Conservation (phyloP, 1,284 basidiomycete species). For the Irpex sp. region DNA sequence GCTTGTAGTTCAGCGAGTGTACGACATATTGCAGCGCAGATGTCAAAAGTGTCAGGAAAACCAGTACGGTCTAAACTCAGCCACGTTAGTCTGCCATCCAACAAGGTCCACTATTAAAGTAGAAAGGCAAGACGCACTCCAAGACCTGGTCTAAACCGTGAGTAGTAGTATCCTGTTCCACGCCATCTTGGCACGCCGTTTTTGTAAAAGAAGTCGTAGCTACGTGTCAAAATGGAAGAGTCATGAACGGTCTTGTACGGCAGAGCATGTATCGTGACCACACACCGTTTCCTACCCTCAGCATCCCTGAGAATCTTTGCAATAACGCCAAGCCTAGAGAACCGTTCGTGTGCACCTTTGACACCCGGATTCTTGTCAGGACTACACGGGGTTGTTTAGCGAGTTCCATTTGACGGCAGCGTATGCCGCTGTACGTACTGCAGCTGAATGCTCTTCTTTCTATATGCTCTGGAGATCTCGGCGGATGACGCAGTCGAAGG, state of each 20-base stretch:
- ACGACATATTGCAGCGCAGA: constrained; percentile 77
- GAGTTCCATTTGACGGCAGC: not conserved
- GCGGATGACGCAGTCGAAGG: constrained; percentile 59
- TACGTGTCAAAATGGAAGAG: constrained; percentile 21
- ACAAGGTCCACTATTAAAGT: not conserved
- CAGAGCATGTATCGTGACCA: constrained; percentile 12
- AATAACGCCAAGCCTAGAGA: constrained; percentile 83
- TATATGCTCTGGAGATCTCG: constrained; percentile 84
- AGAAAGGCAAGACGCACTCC: constrained; percentile 40
- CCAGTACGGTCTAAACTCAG: constrained; percentile 53
- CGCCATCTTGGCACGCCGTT: constrained; percentile 89
- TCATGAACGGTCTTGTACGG: not conserved
- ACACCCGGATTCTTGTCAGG: constrained; percentile 90
- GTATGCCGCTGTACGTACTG: constrained; percentile 53
- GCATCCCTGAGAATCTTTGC: constrained; percentile 72
- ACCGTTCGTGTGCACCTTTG: constrained; percentile 78
- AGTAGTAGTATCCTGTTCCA: constrained; percentile 87
- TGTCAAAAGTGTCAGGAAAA: constrained; percentile 72
- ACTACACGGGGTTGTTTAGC: constrained; percentile 35
- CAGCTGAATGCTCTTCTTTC: constrained; percentile 80
- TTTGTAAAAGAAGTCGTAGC: constrained; percentile 89
- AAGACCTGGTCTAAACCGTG: constrained; percentile 86
- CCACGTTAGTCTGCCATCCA: constrained; percentile 11
- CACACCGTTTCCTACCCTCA: constrained; percentile 74
- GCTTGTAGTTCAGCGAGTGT: constrained; percentile 70